A percentile compares a stretch with the other conserved stretches of the same genome.
These are phyloP conservation scores for Solioccasus polychromus DNA, from an alignment of 768 basidiomycete species.

Conservation along the genomic window DNA sequence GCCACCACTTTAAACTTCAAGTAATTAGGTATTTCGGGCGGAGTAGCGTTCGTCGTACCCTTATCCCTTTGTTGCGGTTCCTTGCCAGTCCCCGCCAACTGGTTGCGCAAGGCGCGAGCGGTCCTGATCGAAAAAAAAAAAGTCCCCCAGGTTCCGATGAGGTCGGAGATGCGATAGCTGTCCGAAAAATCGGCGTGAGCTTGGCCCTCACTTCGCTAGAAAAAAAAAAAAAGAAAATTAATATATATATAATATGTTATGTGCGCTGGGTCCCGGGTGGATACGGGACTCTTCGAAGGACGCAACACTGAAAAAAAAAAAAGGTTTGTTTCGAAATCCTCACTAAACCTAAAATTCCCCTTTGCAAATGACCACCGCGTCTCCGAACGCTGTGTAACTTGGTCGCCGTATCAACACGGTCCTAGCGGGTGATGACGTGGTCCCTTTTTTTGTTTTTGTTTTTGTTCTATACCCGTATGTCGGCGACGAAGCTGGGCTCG, in stretches of 20 bases:
- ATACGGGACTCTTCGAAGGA: background rate
- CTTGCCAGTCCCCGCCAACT: too few relatives aligned
- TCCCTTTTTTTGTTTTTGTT: too few relatives aligned
- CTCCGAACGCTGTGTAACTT: background rate
- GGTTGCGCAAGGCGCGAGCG: too few relatives aligned
- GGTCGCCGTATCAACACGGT: constrained; percentile 21
- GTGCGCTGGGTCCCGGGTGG: constrained; percentile 4
- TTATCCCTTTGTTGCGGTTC: too few relatives aligned
- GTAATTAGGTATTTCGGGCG: too few relatives aligned
- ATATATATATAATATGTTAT: too few relatives aligned
- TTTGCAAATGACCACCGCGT: constrained; percentile 5
- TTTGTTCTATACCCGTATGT: too few relatives aligned
- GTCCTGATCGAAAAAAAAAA: background rate
- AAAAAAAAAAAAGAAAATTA: background rate
- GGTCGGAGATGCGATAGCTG: constrained; percentile 1
- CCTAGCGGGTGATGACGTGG: constrained; percentile 16
- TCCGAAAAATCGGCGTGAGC: constrained; percentile 13
- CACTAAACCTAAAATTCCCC: constrained; percentile 8
- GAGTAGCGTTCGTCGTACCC: too few relatives aligned
- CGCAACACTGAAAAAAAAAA: background rate
- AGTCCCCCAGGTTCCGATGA: too few relatives aligned
- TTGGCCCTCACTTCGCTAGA: constrained; percentile 21
- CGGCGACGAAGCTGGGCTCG: too few relatives aligned
- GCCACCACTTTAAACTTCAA: too few relatives aligned
- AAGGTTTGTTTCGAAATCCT: constrained; percentile 3